Evolutionary conservation across 192 early-diverging fungal genomes (phyloP).

Genomic region (Dissophora ornata): DNA sequence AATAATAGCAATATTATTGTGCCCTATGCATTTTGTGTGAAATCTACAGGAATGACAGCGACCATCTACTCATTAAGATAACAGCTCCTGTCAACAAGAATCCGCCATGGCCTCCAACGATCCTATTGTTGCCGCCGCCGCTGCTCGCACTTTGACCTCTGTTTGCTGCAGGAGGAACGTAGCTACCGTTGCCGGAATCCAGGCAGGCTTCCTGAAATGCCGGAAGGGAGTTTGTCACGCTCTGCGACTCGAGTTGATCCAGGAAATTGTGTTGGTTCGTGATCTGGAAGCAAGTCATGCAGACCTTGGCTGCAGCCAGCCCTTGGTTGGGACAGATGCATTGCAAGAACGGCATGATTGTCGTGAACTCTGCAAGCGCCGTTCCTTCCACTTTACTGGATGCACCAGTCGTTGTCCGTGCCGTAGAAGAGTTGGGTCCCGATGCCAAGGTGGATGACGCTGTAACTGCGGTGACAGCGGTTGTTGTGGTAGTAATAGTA

Average conservation of each 20-base stretch:
- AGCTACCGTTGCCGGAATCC: slow-evolving; percentile 19
- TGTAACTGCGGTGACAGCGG: background rate
- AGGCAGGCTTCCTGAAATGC: slow-evolving; percentile 37
- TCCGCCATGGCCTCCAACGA: background rate
- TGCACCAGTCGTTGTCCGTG: background rate
- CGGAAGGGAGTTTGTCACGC: slow-evolving; percentile 20
- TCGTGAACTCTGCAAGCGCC: slow-evolving; percentile 34
- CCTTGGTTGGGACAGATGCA: slow-evolving; percentile 49
- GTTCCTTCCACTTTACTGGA: background rate
- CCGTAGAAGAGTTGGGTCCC: background rate
- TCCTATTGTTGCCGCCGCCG: background rate
- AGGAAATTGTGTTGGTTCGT: slow-evolving; percentile 32
- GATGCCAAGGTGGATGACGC: background rate
- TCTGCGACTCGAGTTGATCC: slow-evolving; percentile 16
- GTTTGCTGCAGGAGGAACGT: slow-evolving; percentile 19
- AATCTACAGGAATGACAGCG: background rate
- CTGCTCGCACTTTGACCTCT: slow-evolving; percentile 28
- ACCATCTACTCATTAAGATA: background rate
- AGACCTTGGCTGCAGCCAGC: slow-evolving; percentile 29
- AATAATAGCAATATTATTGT: too few relatives aligned
- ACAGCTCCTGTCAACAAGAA: background rate
- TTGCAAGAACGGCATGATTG: slow-evolving; percentile 28
- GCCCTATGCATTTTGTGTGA: too few relatives aligned
- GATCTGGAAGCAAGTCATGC: slow-evolving; percentile 33
- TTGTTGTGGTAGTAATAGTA: too few relatives aligned